Evolutionary conservation across 2,329 filamentous ascomycete species (phyloP), one percentile per base, ranked within the genome.

Genomic region (Akanthomyces uredinophilus): DNA sequence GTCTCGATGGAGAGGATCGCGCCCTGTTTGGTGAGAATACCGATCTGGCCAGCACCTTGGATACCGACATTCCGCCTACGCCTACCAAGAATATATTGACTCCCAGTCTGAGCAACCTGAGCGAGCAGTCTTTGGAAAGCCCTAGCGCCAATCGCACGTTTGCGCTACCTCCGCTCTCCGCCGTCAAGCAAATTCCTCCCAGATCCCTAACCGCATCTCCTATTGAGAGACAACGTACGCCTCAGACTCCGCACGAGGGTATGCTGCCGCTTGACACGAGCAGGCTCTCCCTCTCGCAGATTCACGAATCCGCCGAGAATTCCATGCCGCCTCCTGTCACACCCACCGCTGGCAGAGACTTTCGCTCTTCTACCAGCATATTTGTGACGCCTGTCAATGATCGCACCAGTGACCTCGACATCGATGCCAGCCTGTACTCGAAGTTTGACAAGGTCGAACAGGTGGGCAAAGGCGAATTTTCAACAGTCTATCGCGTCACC

Each of bases 391-490:
- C 88, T 2, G 81, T 92, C 60, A 88, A 91, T 67, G 85, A 83
- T 8, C 84, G 88, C 62, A 84, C 84, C n/a, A 83, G 85, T 39
- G 85, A 86, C 51, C 87, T 96, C 64, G 83, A 79, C 18, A 68
- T 94, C 18, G 94, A 98, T 70, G 84, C 86, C 24, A 85, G 84
- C 58, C 78, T 97, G 57, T 85, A 85, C 14, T 83, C 86, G 4
- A 86, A 90, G 60, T 99, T 99, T 71, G 86, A 89, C 60, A 90
- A 88, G 64, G 89, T 96, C 14, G 90, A 92, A 68, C 82, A 88
- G 63, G 83, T 94, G 66, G 94, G 94, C 53, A 88, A 88, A 64
- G 95, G 95, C 63, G 94, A 97, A 72, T 99, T 99, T 71, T 98
- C 95, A 0, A 86, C 90, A 61, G 95, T 99, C 1, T 99, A 92